Conservation (phyloP, 352 stramenopile species). For the Phytophthora rubi region DNA sequence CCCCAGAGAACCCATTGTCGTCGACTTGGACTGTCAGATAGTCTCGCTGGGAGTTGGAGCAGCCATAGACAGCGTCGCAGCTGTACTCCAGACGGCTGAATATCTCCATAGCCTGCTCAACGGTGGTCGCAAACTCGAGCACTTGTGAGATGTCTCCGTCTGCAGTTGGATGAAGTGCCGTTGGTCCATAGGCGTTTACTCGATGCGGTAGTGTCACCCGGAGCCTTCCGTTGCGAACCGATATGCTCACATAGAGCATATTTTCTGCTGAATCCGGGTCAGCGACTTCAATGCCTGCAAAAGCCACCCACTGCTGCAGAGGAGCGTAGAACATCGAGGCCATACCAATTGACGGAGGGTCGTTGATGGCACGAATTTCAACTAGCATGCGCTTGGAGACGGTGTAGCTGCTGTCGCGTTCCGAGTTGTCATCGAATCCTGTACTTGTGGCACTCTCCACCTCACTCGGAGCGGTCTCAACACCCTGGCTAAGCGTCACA, state of each 20-base stretch:
- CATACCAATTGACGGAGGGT: conserved; percentile 46
- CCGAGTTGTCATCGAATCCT: not conserved
- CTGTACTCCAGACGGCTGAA: conserved; percentile 51
- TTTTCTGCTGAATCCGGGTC: conserved; percentile 56
- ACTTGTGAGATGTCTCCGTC: conserved; percentile 6
- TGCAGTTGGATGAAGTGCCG: conserved; percentile 10
- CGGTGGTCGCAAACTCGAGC: conserved; percentile 50
- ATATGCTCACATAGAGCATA: conserved; percentile 52
- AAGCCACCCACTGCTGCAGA: conserved; percentile 35
- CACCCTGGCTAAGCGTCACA: conserved; percentile 46
- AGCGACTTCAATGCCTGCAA: conserved; percentile 34
- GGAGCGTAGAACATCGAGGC: conserved; percentile 36
- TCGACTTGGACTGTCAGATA: conserved; percentile 56
- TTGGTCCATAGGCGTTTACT: conserved; percentile 5
- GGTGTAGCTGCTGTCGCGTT: conserved; percentile 31
- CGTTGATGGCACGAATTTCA: conserved; percentile 53
- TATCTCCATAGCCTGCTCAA: conserved; percentile 25
- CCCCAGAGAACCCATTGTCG: conserved; percentile 63
- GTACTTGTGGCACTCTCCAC: not conserved
- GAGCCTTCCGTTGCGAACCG: conserved; percentile 43
- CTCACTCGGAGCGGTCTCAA: not conserved
- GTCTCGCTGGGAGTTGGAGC: conserved; percentile 36
- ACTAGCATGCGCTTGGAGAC: conserved; percentile 47
- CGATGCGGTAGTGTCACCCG: conserved; percentile 23
- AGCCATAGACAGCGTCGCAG: conserved; percentile 31